These are phyloP conservation scores for Parsonsia alboflavescens DNA, from an alignment of 257 asterid species.

Conservation along the genomic window DNA sequence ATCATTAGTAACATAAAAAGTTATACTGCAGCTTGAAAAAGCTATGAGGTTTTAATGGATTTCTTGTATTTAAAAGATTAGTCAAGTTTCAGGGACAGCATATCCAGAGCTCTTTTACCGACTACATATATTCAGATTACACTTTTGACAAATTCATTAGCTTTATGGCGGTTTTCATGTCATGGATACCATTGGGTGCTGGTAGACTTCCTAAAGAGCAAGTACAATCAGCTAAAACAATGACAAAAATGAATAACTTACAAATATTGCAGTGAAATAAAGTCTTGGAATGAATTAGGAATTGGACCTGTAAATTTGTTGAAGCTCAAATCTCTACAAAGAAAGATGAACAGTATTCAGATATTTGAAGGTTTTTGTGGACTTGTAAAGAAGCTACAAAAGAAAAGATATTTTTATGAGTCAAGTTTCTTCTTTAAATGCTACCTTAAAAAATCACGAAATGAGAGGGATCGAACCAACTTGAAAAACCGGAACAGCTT, in stretches of 20 bases:
- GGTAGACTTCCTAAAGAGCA: too few relatives aligned
- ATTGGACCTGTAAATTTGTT: too few relatives aligned
- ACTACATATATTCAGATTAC: not conserved
- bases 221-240: too few relatives aligned
- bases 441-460: not conserved
- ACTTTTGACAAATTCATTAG: too few relatives aligned
- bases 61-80: not conserved
- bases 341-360: not conserved
- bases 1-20: too few relatives aligned
- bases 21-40: too few relatives aligned
- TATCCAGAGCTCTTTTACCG: not conserved
- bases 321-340: too few relatives aligned
- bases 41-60: too few relatives aligned
- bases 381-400: not conserved
- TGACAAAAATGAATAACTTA: constrained; percentile 25
- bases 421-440: too few relatives aligned
- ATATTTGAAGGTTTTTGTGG: not conserved
- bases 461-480: constrained; percentile 1
- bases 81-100: not conserved
- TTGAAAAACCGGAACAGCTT: not conserved
- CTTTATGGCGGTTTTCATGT: too few relatives aligned
- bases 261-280: constrained; percentile 44
- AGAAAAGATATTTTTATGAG: not conserved
- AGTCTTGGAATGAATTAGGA: constrained; percentile 30
- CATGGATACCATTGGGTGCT: not conserved